Percentiles rank a stretch among this genome's conserved stretches.
These are phyloP conservation scores for Ustilago esculenta DNA, from an alignment of 1,284 basidiomycete species.

Conservation along the genomic window DNA sequence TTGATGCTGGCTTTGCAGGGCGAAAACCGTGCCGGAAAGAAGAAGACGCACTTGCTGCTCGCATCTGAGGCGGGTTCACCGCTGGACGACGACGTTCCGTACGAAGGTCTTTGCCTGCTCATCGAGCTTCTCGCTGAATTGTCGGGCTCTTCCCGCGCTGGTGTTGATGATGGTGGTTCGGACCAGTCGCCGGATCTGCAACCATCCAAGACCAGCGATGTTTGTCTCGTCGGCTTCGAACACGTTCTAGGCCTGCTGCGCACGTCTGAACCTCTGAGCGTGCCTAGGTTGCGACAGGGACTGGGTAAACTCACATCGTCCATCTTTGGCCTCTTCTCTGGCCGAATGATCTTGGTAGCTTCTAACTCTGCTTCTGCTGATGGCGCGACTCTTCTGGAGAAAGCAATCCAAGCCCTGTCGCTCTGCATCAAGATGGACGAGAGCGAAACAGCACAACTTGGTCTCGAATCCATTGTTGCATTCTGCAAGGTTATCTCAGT, in stretches of 20 bases:
- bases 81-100: slow-evolving; percentile 54
- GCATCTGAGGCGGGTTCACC: slow-evolving; percentile 23
- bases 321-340: slow-evolving; percentile 30
- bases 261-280: slow-evolving; percentile 28
- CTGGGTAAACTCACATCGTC: slow-evolving; percentile 32
- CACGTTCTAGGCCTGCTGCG: slow-evolving; percentile 28
- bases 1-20: slow-evolving; percentile 38
- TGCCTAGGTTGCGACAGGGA: slow-evolving; percentile 31
- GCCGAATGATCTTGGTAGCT: slow-evolving; percentile 27
- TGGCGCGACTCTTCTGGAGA: slow-evolving; percentile 9
- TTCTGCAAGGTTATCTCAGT: slow-evolving; percentile 26
- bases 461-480: slow-evolving; percentile 30
- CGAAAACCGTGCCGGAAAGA: slow-evolving; percentile 12
- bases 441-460: slow-evolving; percentile 29
- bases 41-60: slow-evolving; percentile 37
- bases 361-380: background rate
- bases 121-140: slow-evolving; percentile 46
- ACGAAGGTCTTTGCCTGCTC: slow-evolving; percentile 47
- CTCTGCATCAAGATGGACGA: slow-evolving; percentile 47
- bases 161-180: slow-evolving; percentile 36
- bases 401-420: slow-evolving; percentile 29
- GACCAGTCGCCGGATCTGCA: slow-evolving; percentile 17
- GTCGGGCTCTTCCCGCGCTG: slow-evolving; percentile 26
- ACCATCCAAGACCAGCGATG: slow-evolving; percentile 35
- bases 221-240: slow-evolving; percentile 49